phyloP scores from a whole-genome alignment of 2,329 filamentous ascomycete species.

The Cladophialophora psammophila region DNA sequence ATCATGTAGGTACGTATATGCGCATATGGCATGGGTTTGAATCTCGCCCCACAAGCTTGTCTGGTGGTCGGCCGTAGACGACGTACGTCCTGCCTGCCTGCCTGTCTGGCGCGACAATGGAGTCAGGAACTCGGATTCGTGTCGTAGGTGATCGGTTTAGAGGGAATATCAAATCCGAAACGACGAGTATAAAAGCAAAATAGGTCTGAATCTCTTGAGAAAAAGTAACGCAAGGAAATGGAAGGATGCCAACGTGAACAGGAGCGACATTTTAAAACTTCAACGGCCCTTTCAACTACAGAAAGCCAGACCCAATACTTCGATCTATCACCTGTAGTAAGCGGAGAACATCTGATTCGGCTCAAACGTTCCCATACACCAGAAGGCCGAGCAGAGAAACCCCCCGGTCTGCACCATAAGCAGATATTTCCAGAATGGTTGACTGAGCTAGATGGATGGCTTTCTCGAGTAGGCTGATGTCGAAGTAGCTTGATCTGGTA shows the following conservation, averaged over 20 bases:
- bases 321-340: background rate
- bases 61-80: too few relatives aligned
- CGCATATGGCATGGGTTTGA: too few relatives aligned
- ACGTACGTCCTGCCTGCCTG: too few relatives aligned
- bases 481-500: background rate
- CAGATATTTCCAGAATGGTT: background rate
- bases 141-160: too few relatives aligned
- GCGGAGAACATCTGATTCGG: background rate
- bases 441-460: background rate
- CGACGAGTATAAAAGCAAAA: background rate
- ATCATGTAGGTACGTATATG: too few relatives aligned
- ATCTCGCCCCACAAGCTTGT: too few relatives aligned
- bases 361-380: background rate
- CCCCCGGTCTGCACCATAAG: background rate
- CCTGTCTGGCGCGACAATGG: too few relatives aligned
- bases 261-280: background rate
- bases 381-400: background rate
- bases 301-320: background rate
- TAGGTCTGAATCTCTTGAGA: background rate
- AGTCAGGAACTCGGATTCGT: too few relatives aligned
- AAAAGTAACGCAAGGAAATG: background rate
- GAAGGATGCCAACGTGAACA: background rate
- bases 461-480: background rate
- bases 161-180: background rate
- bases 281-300: background rate